Evolutionary conservation across 352 stramenopile genomes (phyloP), one percentile per base, ranked within the genome.

Genomic region (Globisporangium spiculum): DNA sequence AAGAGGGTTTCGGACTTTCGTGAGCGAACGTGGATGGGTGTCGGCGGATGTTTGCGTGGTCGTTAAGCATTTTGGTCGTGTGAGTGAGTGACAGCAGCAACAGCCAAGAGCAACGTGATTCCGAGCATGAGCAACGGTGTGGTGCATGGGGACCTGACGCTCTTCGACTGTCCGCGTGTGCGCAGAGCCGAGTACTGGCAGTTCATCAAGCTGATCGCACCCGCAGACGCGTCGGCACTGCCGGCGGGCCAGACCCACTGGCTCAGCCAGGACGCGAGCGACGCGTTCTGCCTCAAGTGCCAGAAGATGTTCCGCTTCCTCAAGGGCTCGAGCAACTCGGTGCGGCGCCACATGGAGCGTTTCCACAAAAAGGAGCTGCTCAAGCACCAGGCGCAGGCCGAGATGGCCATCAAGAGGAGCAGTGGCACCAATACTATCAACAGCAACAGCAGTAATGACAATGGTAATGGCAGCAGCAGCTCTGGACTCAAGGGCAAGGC

Each of bases 121-220:
- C 16, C 16, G 54, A 60, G 26, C 18, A 85, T 89, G 81, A 89
- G 79, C 77, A 87, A 87, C 63, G 77, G 70, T 3, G 60, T 81
- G 30, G 50, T 63, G n/a, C 81, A 86, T 60, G 75, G 77, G 18
- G 74, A 84, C n/a, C 70, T 84, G 44, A 75, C 68, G 72, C 77
- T 89, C 60, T 87, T 83, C 65, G 74, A 84, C 64, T 89, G 79
- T 69, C 79, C 79, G 62, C 81, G 74, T 48, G 72, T 87, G 66
- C 81, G 81, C 65, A 76, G 79, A 30, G 72, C 72, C 56, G 81
- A 81, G 67, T 85, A 83, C 75, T 89, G 80, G 78, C 80, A 89
- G 72, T 89, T 84, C 70, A 84, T 87, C 63, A 81, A 80, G 70
- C 75, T 89, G 50, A 74, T 86, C 46, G 81, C 75, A 27, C 77